Base-by-base conservation (phyloP, 2,329 filamentous ascomycete genomes). In the Zymoseptoria brevis region DNA sequence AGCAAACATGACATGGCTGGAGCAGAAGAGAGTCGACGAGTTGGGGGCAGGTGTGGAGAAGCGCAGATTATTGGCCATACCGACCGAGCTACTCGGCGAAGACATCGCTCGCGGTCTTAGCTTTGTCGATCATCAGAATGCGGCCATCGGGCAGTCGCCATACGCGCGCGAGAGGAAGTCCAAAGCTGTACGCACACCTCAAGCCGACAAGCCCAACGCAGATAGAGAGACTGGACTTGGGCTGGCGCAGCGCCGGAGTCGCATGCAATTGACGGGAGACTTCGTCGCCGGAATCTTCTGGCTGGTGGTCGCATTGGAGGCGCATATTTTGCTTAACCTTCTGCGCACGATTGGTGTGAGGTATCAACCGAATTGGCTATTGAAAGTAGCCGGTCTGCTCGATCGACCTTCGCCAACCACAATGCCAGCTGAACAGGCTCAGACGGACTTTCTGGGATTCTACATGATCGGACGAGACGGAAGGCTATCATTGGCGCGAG, bases 1-100 rank as follows among this genome's bases (percentile, higher is more conserved):
- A 2, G 85, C 86, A 64, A 79, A 82, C 41, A 86, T 86, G 75
- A 96, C 94, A 0, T 99, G 94, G 93, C 78, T 97, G 2, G 94
- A 99, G 71, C 89, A 93, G 67, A 89, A 96, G 65, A 83, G 92
- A 5, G 79, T 93, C 8, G 81, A 85, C 51, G 90, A 97, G 69
- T 79, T 96, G 2, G 86, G 94, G 53, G 71, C 72, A 22, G 75
- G 75, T 3, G 71, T 72, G 19, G 72, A 75, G 41, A 71, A 71
- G 52, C 70, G 75, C 16, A 72, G 67, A 21, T 58, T 72, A 8
- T 69, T 72, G 41, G 60, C 70, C 9, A 69, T 80, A 56, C 77
- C 78, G 1, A 54, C 69, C 2, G 77, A 79, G 62, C 68, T 80
- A 22, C 71, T 75, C 4, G 72, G 73, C 19, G 74, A 75, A 41